phyloP scores from a whole-genome alignment of 257 asterid genomes.

The Apocynum venetum region DNA sequence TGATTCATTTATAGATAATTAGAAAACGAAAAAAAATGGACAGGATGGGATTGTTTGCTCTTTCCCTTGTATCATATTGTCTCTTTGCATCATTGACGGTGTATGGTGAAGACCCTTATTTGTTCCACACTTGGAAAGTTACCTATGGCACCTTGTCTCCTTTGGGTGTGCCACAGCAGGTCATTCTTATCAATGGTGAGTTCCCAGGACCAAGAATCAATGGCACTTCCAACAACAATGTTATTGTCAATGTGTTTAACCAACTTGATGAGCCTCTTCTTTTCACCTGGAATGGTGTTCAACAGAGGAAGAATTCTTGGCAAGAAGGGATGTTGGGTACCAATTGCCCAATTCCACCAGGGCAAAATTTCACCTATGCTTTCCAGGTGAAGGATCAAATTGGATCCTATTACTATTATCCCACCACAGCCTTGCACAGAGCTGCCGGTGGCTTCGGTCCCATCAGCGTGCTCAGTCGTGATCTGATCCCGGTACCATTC shows the following conservation, averaged over 20 bases:
- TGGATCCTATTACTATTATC: conserved; percentile 53
- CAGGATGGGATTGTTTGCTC: conserved; percentile 13
- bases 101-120: conserved; percentile 45
- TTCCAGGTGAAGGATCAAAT: conserved; percentile 79
- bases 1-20: neutral
- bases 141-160: conserved; percentile 55
- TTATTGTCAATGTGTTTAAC: conserved; percentile 51
- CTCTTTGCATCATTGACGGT: conserved; percentile 23
- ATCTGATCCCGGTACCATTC: conserved; percentile 56
- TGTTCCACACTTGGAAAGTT: conserved; percentile 44
- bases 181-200: conserved; percentile 52
- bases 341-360: conserved; percentile 55
- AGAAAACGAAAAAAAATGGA: conserved; percentile 11
- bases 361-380: conserved; percentile 41
- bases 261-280: conserved; percentile 62
- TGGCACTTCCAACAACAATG: conserved; percentile 66
- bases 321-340: conserved; percentile 56
- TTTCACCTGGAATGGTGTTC: conserved; percentile 57
- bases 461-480: conserved; percentile 44
- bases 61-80: conserved; percentile 19
- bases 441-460: conserved; percentile 62
- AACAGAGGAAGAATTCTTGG: conserved; percentile 77
- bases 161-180: conserved; percentile 54
- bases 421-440: conserved; percentile 48
- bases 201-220: conserved; percentile 72